These are phyloP conservation scores for Fusarium sp. DNA, from an alignment of 2,329 filamentous ascomycete species.

Conservation along the genomic window DNA sequence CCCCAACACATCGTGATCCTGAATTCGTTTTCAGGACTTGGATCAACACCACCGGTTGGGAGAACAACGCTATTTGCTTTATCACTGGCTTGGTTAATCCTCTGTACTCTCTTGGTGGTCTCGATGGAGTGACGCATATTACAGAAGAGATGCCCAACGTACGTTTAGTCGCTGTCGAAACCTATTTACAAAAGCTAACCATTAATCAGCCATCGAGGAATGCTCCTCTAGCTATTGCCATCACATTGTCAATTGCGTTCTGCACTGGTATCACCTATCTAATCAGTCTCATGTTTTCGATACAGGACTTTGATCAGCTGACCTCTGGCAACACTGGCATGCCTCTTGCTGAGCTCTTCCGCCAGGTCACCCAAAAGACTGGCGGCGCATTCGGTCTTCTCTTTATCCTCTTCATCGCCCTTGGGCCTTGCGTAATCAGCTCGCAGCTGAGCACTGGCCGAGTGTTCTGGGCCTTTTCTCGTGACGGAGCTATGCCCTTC, in stretches of 20 bases:
- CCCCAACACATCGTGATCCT: neutral
- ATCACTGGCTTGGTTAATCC: conserved; percentile 8
- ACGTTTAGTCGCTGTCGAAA: too few species aligned
- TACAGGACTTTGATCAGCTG: neutral
- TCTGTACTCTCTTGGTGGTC: conserved; percentile 1
- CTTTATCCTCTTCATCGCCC: neutral
- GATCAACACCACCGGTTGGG: conserved; percentile 14
- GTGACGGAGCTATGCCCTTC: neutral
- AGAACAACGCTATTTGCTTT: conserved; percentile 1
- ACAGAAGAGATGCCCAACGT: conserved; percentile 23
- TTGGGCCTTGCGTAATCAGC: conserved; percentile 1
- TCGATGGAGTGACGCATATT: conserved; percentile 4
- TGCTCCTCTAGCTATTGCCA: conserved; percentile 1
- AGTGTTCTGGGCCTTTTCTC: conserved; percentile 14
- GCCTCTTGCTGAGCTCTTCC: conserved; percentile 10
- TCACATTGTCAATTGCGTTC: neutral
- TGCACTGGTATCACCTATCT: conserved; percentile 7
- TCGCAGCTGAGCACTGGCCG: conserved; percentile 11
- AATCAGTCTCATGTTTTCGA: conserved; percentile 4
- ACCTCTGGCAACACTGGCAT: accelerated
- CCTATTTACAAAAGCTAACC: neutral
- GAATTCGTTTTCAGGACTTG: conserved; percentile 18
- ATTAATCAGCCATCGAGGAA: neutral
- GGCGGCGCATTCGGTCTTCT: neutral
- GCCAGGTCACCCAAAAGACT: neutral